phyloP scores from a whole-genome alignment of 805 yeast species.

The Metschnikowia drakensbergensis region DNA sequence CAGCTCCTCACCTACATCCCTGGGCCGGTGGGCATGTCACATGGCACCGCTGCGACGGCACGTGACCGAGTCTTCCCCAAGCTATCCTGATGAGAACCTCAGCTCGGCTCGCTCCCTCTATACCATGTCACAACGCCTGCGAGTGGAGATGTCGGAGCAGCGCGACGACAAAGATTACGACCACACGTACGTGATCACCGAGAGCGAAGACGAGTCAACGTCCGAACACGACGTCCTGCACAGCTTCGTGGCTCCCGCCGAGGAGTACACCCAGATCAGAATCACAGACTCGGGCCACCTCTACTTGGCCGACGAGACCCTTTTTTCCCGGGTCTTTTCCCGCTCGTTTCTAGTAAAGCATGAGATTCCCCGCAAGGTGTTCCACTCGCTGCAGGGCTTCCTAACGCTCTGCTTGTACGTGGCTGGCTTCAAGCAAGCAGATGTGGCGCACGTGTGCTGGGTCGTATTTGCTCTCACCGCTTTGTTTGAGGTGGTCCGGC shows the following conservation, averaged over 20 bases:
- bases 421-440: conserved; percentile 49
- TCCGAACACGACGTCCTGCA: neutral
- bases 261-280: neutral
- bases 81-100: neutral
- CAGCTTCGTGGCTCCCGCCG: neutral
- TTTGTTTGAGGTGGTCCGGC: conserved; percentile 63
- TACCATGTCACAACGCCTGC: conserved; percentile 1
- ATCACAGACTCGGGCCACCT: conserved; percentile 3
- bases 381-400: conserved; percentile 88
- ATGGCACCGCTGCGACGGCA: neutral
- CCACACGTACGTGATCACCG: conserved; percentile 27
- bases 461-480: conserved; percentile 55
- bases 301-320: conserved; percentile 1
- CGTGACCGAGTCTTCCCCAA: conserved; percentile 1
- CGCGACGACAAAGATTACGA: conserved; percentile 33
- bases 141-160: neutral
- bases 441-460: conserved; percentile 58
- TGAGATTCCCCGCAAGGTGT: conserved; percentile 82
- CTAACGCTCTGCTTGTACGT: conserved; percentile 72
- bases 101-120: neutral
- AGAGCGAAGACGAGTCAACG: conserved; percentile 3
- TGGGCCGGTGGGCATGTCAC: neutral
- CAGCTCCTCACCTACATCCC: too few species aligned
- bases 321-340: conserved; percentile 5
- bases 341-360: conserved; percentile 59